Evolutionary conservation across 805 yeast species (phyloP).

Genomic region (Metschnikowia bowlesiae): DNA sequence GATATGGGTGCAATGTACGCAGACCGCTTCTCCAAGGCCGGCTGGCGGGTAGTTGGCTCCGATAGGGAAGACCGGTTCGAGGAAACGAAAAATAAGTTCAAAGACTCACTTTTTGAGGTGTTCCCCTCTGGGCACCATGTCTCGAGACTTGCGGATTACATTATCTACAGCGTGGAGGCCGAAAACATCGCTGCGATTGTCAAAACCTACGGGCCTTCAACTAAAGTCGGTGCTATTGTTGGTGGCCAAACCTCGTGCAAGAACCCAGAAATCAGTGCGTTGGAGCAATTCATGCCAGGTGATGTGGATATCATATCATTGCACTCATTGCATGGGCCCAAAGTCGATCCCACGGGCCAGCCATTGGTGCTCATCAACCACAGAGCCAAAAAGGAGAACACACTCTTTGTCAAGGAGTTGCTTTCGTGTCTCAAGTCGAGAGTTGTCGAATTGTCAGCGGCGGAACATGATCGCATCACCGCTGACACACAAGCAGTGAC

Average conservation of each 20-base stretch:
- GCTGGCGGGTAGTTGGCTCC: slow-evolving; percentile 88
- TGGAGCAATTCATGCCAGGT: slow-evolving; percentile 66
- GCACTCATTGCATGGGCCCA: slow-evolving; percentile 94
- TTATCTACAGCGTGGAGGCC: slow-evolving; percentile 91
- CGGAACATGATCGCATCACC: slow-evolving; percentile 88
- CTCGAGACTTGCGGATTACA: slow-evolving; percentile 74
- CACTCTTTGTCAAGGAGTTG: slow-evolving; percentile 57
- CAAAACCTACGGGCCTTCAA: slow-evolving; percentile 73
- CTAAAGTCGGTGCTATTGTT: slow-evolving; percentile 82
- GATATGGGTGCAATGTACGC: slow-evolving; percentile 96
- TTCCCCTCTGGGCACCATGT: slow-evolving; percentile 80
- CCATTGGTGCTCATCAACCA: slow-evolving; percentile 86
- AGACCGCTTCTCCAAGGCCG: slow-evolving; percentile 65
- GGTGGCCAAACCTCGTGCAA: slow-evolving; percentile 99
- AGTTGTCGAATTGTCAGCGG: slow-evolving; percentile 71
- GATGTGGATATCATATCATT: slow-evolving; percentile 83
- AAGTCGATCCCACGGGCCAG: slow-evolving; percentile 83
- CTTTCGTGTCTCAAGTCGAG: slow-evolving; percentile 75
- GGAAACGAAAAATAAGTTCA: slow-evolving; percentile 36
- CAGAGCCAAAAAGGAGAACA: slow-evolving; percentile 51
- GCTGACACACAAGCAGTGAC: slow-evolving; percentile 99
- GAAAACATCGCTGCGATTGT: slow-evolving; percentile 75
- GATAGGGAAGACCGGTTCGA: slow-evolving; percentile 68
- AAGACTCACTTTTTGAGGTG: slow-evolving; percentile 47
- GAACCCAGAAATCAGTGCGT: slow-evolving; percentile 81